These are phyloP conservation scores for Plasmodium knowlesi DNA, from an alignment of 169 alveolate species.

Conservation along the genomic window DNA sequence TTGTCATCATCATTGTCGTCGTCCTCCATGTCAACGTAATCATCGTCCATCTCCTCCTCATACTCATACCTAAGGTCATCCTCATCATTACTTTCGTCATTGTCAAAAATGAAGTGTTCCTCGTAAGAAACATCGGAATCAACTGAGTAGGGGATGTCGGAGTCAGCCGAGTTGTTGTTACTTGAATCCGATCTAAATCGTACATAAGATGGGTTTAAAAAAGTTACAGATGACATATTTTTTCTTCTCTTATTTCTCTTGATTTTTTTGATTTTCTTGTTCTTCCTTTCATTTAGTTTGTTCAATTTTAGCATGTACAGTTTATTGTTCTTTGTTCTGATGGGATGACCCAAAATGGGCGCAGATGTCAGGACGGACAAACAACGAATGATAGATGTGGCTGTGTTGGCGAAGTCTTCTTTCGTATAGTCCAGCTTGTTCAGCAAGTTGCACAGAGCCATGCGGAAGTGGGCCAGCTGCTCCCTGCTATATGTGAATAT, in stretches of 20 bases:
- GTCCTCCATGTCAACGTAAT: conserved; percentile 30
- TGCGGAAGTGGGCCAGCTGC: conserved; percentile 43
- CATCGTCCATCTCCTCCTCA: conserved; percentile 75
- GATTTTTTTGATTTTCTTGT: conserved; percentile 48
- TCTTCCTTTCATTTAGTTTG: conserved; percentile 53
- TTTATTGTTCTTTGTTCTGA: conserved; percentile 57
- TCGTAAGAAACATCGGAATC: conserved; percentile 62
- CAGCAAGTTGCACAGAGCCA: conserved; percentile 36
- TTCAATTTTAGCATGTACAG: conserved; percentile 56
- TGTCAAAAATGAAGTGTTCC: conserved; percentile 44
- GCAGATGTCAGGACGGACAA: conserved; percentile 75
- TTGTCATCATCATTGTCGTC: conserved; percentile 5
- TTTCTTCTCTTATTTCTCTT: conserved; percentile 68
- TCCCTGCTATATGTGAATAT: conserved; percentile 46
- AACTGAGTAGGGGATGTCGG: conserved; percentile 48
- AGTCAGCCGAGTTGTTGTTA: conserved; percentile 27
- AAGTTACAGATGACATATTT: conserved; percentile 29
- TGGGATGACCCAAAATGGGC: conserved; percentile 71
- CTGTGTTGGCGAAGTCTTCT: conserved; percentile 55
- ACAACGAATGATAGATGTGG: conserved; percentile 61
- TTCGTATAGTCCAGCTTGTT: conserved; percentile 64
- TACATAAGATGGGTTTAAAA: conserved; percentile 71
- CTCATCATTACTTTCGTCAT: conserved; percentile 50
- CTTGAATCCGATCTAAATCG: conserved; percentile 75
- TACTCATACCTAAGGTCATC: conserved; percentile 63